Conservation (phyloP, 192 early-diverging fungal genomes). For the Phycomyces nitens region DNA sequence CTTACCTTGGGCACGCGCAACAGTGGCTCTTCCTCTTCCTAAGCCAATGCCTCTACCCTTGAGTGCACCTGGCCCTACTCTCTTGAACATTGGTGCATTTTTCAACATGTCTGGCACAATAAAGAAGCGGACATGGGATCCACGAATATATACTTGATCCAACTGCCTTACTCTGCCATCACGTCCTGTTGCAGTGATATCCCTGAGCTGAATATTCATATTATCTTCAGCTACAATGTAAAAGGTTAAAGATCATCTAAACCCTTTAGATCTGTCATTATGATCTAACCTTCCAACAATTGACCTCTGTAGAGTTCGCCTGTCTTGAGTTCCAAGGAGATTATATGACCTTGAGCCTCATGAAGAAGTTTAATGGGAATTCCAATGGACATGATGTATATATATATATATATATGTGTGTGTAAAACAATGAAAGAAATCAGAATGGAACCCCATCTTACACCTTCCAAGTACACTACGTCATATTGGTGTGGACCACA, state of each 20-base stretch:
- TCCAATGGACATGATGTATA: constrained; percentile 83
- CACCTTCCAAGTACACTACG: too few species aligned
- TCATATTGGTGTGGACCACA: too few species aligned
- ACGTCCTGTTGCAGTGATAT: constrained; percentile 87
- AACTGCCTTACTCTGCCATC: constrained; percentile 90
- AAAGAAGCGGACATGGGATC: constrained; percentile 88
- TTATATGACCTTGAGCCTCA: constrained; percentile 94
- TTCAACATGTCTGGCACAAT: constrained; percentile 99
- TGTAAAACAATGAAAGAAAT: too few species aligned
- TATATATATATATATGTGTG: not conserved
- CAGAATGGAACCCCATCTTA: too few species aligned
- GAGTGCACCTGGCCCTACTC: constrained; percentile 74
- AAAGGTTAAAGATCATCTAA: not conserved
- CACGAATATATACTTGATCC: constrained; percentile 95
- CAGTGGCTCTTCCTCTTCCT: constrained; percentile 75
- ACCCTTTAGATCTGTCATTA: not conserved
- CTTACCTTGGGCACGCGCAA: constrained; percentile 71
- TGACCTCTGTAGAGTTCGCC: constrained; percentile 92
- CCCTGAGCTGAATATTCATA: constrained; percentile 97
- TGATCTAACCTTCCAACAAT: constrained; percentile 70
- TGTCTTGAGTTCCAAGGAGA: constrained; percentile 94
- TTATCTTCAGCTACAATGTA: constrained; percentile 83
- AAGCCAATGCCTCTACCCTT: constrained; percentile 83
- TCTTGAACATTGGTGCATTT: constrained; percentile 98
- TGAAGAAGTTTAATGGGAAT: constrained; percentile 95